Base-by-base conservation (phyloP, 108 stramenopile genomes). In the Fragilariopsis cylindrus region DNA sequence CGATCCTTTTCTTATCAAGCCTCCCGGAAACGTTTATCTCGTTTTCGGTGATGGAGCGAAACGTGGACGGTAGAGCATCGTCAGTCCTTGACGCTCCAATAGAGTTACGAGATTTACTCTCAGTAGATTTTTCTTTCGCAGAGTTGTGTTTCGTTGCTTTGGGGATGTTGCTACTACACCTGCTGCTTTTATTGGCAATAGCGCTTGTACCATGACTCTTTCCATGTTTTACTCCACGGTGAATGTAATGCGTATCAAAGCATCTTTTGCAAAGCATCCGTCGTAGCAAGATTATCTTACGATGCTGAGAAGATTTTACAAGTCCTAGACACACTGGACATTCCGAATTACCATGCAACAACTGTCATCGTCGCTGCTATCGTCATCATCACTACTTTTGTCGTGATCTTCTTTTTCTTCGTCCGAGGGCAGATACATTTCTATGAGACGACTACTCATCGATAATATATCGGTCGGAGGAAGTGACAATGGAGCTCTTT, bases 261-360 rank as follows among this genome's bases (percentile, higher is more conserved):
- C 66, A 68, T 8, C 3, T 8, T 49, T 19, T 68, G 66, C 66
- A 68, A 15, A 68, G 50, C 50, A 18, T 49, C 12, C 39, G 66
- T 45, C 66, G 48, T 21, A 68, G n/a, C 49, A 68, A 40, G 49
- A 52, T 68, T 30, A 68, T 7, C 49, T 47, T 50, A 4, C 46
- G 48, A 9, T 68, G 12, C 11, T 65, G 15, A 45, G 47, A 4
- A 39, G 48, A 44, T 13, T 68, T 18, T 3, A 68, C 66, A 48
- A 68, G 48, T 16, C 18, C 66, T 3, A 16, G 66, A 52, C 66
- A 68, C 48, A 68, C 66, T 15, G 66, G 66, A 49, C 66, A 68
- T 5, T 68, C 46, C 5, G 13, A 18, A 8, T 12, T 44, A 19
- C 1, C 44, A 13, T n/a, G 43, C 39, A 7, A 15, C 15, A 16